phyloP scores from a whole-genome alignment of 306 rosid genomes.

The Styphnolobium japonicum region DNA sequence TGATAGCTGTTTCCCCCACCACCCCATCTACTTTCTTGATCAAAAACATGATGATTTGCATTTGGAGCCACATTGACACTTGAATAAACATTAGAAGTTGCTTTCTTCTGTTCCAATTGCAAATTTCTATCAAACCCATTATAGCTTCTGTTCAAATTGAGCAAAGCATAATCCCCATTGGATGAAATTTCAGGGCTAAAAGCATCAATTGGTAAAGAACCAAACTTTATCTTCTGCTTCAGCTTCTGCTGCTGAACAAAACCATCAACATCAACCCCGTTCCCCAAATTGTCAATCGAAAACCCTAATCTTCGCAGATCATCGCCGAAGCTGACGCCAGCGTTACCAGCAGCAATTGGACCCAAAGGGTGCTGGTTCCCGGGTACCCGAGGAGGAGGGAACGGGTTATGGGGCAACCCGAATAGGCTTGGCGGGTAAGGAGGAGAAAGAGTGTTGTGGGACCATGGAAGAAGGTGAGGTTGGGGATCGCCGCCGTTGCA shows the following conservation, averaged over 20 bases:
- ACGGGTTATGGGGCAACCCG: slow-evolving; percentile 53
- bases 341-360: slow-evolving; percentile 16
- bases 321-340: slow-evolving; percentile 21
- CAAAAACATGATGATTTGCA: slow-evolving; percentile 27
- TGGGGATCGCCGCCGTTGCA: slow-evolving; percentile 42
- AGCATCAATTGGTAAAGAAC: slow-evolving; percentile 41
- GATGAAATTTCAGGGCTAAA: slow-evolving; percentile 18
- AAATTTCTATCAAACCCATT: slow-evolving; percentile 43
- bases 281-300: slow-evolving; percentile 16
- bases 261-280: background rate
- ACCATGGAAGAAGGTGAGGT: slow-evolving; percentile 38
- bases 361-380: slow-evolving; percentile 27
- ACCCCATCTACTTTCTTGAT: slow-evolving; percentile 24
- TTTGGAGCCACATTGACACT: slow-evolving; percentile 25
- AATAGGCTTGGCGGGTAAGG: slow-evolving; percentile 25
- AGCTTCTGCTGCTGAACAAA: slow-evolving; percentile 27
- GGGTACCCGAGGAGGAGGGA: slow-evolving; percentile 28
- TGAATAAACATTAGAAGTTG: slow-evolving; percentile 15
- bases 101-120: slow-evolving; percentile 22
- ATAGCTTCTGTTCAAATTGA: slow-evolving; percentile 12
- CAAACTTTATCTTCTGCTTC: slow-evolving; percentile 49
- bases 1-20: slow-evolving; percentile 24
- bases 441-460: slow-evolving; percentile 41
- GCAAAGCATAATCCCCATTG: slow-evolving; percentile 22
- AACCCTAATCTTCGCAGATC: slow-evolving; percentile 43